Evolutionary conservation across 2,329 filamentous ascomycete genomes (phyloP).

Genomic region (Trichoderma hamatum): DNA sequence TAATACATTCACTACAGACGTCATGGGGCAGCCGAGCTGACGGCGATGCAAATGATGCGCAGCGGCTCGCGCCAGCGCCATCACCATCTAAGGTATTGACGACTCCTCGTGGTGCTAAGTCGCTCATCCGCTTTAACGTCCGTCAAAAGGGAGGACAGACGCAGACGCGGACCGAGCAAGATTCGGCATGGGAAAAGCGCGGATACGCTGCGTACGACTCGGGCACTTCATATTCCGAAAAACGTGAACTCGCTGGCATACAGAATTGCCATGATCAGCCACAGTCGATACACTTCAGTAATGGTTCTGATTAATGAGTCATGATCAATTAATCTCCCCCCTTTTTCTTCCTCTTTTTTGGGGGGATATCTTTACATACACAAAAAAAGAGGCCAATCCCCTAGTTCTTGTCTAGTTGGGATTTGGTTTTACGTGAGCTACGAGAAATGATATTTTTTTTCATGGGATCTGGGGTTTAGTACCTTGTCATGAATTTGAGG

Average conservation of each 20-base stretch:
- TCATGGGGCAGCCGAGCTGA: constrained; percentile 95
- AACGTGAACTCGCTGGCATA: constrained; percentile 3
- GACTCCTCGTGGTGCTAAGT: constrained; percentile 48
- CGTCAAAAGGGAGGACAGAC: constrained; percentile 45
- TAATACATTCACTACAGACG: constrained; percentile 59
- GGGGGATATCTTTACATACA: not conserved
- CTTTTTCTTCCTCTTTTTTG: not conserved
- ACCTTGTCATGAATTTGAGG: constrained; percentile 5
- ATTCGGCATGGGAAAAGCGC: constrained; percentile 39
- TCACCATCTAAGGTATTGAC: constrained; percentile 47
- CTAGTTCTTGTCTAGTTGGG: not conserved
- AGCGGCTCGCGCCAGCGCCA: constrained; percentile 62
- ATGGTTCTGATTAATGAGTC: constrained; percentile 24
- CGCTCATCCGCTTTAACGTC: constrained; percentile 52
- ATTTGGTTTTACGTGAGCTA: constrained; percentile 24
- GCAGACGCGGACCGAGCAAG: constrained; percentile 31
- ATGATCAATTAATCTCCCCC: constrained; percentile 4
- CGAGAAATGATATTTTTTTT: constrained; percentile 26
- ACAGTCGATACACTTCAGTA: constrained; percentile 21
- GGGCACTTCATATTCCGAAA: constrained; percentile 39
- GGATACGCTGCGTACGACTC: constrained; percentile 43
- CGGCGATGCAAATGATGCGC: constrained; percentile 79
- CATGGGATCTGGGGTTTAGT: constrained; percentile 7
- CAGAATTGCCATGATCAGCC: constrained; percentile 13
- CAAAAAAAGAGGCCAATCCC: not conserved